Evolutionary conservation across 495 filamentous ascomycete species (phyloP), one percentile per base, ranked within the genome.

Genomic region (Jackrogersella minutella): DNA sequence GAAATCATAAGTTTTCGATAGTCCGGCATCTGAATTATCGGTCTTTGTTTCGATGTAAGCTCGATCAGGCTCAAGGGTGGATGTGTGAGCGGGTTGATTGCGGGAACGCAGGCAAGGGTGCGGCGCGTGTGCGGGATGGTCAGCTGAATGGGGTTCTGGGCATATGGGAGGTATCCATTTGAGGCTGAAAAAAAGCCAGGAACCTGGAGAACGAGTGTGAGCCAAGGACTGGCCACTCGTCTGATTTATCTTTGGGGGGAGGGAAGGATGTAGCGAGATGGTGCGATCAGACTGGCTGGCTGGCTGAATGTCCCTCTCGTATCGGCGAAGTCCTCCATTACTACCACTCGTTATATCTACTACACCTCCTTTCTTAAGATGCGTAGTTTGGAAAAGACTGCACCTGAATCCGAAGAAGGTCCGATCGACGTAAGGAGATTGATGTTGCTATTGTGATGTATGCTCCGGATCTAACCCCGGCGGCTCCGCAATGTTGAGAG

Each of bases 101-200:
- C 30, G 30, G 16, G 24, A 4, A 31, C 17, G 44, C 24, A 30
- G 26, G 14, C 26, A 49, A 5, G 24, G 26, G 6, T 31, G 44
- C 16, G 44, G 44, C 41, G 11, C 21, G 10, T 26, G 26, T 22
- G 17, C 41, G n/a, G 6, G n/a, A 43, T 49, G 24, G 21, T n/a
- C 14, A 56, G 50, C 19, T 44, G 46, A 30, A 34, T 21, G n/a
- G 14, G 19, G 28, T 37, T 34, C 28, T 6, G 28, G 34, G 44
- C n/a, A 44, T 21, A n/a, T n/a, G n/a, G n/a, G n/a, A n/a, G n/a
- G n/a, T n/a, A n/a, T n/a, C n/a, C n/a, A n/a, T 50, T 13, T 64
- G 60, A 62, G 66, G 66, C 66, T 69, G 41, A n/a, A n/a, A 61
- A 64, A 34, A 64, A 39, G 28, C 41, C 40, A 22, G 49, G 22